Evolutionary conservation across 441 rosid species (phyloP).

Genomic region (Euphorbia schlechtendalii): DNA sequence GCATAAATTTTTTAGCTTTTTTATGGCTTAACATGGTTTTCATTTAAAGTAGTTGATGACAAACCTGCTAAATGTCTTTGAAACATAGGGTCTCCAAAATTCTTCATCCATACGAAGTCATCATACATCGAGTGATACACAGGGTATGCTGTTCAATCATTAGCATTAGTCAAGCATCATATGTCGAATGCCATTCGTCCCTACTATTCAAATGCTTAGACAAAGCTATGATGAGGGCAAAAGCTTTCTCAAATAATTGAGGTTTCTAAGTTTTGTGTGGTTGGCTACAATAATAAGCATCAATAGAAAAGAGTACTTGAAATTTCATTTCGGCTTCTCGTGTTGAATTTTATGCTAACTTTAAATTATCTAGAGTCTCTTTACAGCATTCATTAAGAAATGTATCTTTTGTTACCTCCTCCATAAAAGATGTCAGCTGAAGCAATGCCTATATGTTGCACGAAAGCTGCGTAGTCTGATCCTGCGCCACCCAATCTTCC

Average conservation of each 20-base stretch:
- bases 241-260: not conserved
- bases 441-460: constrained; percentile 77
- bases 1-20: not conserved
- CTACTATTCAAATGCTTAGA: constrained; percentile 7
- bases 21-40: not conserved
- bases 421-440: constrained; percentile 52
- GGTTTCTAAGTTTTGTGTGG: not conserved
- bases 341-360: not conserved
- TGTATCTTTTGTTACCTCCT: constrained; percentile 56
- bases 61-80: constrained; percentile 71
- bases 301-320: no score
- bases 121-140: constrained; percentile 88
- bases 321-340: not conserved
- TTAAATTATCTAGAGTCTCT: no score
- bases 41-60: constrained; percentile 4
- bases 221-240: not conserved
- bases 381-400: no score
- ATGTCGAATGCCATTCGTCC: not conserved
- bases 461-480: constrained; percentile 80
- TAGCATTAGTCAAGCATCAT: constrained; percentile 8
- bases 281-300: constrained; percentile 4
- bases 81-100: constrained; percentile 72
- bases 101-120: constrained; percentile 77
- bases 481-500: constrained; percentile 64
- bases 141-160: constrained; percentile 51